Evolutionary conservation across 805 yeast species (phyloP).

Genomic region (Schwanniomyces polymorphus): DNA sequence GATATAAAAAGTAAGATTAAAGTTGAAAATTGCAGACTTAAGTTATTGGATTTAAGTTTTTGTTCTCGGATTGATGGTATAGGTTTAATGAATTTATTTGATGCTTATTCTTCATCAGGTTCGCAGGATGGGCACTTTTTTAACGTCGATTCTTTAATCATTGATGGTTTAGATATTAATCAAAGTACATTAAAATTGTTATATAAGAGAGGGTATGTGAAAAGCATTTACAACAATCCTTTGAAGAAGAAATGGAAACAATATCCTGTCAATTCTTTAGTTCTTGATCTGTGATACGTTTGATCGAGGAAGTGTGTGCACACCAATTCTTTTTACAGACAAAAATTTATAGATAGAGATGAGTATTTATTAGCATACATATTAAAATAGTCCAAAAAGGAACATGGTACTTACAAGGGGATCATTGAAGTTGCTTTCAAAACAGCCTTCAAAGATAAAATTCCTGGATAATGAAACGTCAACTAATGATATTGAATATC

Average conservation of each 20-base stretch:
- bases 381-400: not conserved
- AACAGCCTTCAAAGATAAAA: slow-evolving; percentile 27
- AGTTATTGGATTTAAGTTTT: slow-evolving; percentile 36
- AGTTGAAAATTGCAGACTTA: slow-evolving; percentile 12
- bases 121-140: slow-evolving; percentile 3
- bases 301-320: not conserved
- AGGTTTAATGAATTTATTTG: slow-evolving; percentile 34
- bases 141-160: slow-evolving; percentile 18
- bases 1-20: slow-evolving; percentile 23
- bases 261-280: slow-evolving; percentile 34
- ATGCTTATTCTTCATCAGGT: slow-evolving; percentile 7
- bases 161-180: slow-evolving; percentile 36
- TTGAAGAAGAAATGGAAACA: slow-evolving; percentile 29
- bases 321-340: not conserved
- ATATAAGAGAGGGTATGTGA: slow-evolving; percentile 15
- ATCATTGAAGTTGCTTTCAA: slow-evolving; percentile 5
- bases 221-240: slow-evolving; percentile 21
- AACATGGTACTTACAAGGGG: slow-evolving; percentile 33
- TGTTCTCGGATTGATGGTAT: slow-evolving; percentile 34
- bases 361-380: not conserved
- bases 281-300: slow-evolving; percentile 6
- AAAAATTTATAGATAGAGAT: slow-evolving; percentile 1
- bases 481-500: slow-evolving; percentile 12
- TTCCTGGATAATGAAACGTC: slow-evolving; percentile 28
- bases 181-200: slow-evolving; percentile 24